These are phyloP conservation scores for Suillus paluster DNA, from an alignment of 768 basidiomycete genomes.

Conservation along the genomic window DNA sequence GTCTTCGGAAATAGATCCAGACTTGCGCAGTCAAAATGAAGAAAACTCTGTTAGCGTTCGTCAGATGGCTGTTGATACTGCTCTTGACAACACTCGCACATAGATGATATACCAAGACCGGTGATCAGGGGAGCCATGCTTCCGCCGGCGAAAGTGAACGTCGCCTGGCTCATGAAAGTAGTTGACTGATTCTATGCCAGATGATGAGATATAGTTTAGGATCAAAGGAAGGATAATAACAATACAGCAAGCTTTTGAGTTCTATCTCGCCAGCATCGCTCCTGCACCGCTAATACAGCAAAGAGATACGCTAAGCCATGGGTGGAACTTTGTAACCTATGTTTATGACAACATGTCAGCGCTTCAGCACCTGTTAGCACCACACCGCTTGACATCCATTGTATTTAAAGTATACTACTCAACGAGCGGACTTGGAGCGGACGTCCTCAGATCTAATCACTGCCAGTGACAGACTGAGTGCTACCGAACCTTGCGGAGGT, in stretches of 20 bases:
- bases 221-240: neutral
- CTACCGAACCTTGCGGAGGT: no score
- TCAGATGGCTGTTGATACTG: neutral
- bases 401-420: no score
- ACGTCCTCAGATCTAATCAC: no score
- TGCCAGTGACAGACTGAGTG: no score
- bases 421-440: no score
- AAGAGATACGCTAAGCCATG: no score
- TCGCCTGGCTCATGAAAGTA: neutral
- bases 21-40: slow-evolving; percentile 2
- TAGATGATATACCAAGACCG: slow-evolving; percentile 3
- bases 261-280: neutral
- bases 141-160: neutral
- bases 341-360: no score
- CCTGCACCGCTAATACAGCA: no score
- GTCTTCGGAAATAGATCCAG: slow-evolving; percentile 1
- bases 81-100: neutral
- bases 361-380: no score
- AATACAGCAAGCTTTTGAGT: neutral
- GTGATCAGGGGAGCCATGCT: neutral
- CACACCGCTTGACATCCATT: no score
- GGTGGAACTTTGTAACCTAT: no score
- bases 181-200: neutral
- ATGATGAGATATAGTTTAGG: neutral
- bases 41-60: neutral